Conservation (phyloP, 306 rosid genomes). For the Trichosanthes cucumerina region DNA sequence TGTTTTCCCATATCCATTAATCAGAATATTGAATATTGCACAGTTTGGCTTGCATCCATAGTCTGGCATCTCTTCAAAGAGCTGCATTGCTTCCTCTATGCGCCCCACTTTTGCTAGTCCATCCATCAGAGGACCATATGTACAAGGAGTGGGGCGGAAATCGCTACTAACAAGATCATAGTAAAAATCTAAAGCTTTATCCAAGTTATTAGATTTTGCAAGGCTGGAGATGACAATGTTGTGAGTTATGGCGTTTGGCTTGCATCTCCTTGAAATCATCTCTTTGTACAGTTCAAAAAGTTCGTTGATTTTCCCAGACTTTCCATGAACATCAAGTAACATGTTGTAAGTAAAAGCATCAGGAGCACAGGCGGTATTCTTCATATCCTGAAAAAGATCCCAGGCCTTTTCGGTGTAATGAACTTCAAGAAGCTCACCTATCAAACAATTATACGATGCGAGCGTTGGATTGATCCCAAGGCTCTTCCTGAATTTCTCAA, state of each 20-base stretch:
- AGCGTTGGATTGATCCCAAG: conserved; percentile 53
- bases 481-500: conserved; percentile 49
- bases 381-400: conserved; percentile 73
- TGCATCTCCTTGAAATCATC: conserved; percentile 62
- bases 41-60: conserved; percentile 72
- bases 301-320: conserved; percentile 57
- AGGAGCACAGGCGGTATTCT: conserved; percentile 51
- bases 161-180: conserved; percentile 68
- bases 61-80: conserved; percentile 73
- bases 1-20: conserved; percentile 81
- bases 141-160: conserved; percentile 84
- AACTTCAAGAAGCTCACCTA: conserved; percentile 60
- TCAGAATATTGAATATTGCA: conserved; percentile 73
- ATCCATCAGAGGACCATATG: conserved; percentile 81
- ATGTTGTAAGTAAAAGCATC: conserved; percentile 81
- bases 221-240: conserved; percentile 73
- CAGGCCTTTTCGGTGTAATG: conserved; percentile 39
- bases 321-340: conserved; percentile 65
- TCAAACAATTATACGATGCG: conserved; percentile 66
- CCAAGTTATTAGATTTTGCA: conserved; percentile 42
- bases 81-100: conserved; percentile 61
- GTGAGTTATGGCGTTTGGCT: conserved; percentile 68
- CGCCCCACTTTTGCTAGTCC: conserved; percentile 77
- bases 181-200: conserved; percentile 59
- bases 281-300: conserved; percentile 58